phyloP scores from a whole-genome alignment of 116 monocot species.

The Iris pallida region DNA sequence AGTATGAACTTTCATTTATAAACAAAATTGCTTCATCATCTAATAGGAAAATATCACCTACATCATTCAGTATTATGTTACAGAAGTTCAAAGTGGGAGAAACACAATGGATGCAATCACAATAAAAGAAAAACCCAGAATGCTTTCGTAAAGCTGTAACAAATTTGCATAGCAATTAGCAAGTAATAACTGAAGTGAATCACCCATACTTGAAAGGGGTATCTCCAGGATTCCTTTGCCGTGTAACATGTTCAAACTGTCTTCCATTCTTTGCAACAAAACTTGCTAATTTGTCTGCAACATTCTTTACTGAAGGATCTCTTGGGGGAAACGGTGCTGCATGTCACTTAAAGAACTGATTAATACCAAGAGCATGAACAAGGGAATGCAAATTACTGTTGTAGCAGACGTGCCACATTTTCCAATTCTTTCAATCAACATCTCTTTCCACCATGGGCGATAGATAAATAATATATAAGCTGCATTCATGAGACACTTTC shows the following conservation, averaged over 20 bases:
- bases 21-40: too few relatives aligned
- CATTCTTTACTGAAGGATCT: conserved; percentile 69
- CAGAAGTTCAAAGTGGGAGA: too few relatives aligned
- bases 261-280: conserved; percentile 96
- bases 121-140: too few relatives aligned
- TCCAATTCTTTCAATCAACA: conserved; percentile 83
- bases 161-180: not conserved
- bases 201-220: conserved; percentile 84
- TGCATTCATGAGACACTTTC: conserved; percentile 70
- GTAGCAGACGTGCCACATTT: conserved; percentile 68
- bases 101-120: too few relatives aligned
- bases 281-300: conserved; percentile 77
- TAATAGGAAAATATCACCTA: too few relatives aligned
- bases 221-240: conserved; percentile 91
- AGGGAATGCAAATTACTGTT: conserved; percentile 67
- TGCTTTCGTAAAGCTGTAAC: too few relatives aligned
- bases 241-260: conserved; percentile 77
- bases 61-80: too few relatives aligned
- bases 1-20: too few relatives aligned
- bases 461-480: conserved; percentile 45
- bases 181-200: not conserved
- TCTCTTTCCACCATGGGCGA: conserved; percentile 64
- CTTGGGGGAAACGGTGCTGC: conserved; percentile 79
- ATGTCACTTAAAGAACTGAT: conserved; percentile 97
- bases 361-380: conserved; percentile 85